phyloP scores from a whole-genome alignment of 306 rosid species.

The Quercus berberidifolia region DNA sequence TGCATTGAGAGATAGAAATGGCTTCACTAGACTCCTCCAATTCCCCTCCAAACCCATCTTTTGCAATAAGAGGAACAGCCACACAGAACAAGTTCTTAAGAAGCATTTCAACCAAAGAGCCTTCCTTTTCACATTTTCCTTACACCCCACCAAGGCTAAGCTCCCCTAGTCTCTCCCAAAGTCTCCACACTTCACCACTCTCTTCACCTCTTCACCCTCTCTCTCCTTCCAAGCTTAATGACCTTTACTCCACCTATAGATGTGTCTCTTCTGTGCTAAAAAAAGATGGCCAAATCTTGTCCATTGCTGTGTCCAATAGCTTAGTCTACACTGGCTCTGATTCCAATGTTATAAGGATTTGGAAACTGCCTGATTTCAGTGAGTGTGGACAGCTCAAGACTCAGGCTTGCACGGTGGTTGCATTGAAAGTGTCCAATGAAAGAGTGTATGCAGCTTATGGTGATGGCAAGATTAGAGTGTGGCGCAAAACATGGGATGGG shows the following conservation, averaged over 20 bases:
- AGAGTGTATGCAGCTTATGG: constrained; percentile 86
- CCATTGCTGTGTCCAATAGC: constrained; percentile 56
- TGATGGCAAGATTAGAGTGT: constrained; percentile 74
- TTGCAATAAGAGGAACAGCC: constrained; percentile 34
- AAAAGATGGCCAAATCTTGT: constrained; percentile 80
- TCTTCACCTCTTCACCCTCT: constrained; percentile 50
- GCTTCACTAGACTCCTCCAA: constrained; percentile 43
- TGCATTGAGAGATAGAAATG: constrained; percentile 15
- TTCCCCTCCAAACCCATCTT: constrained; percentile 56
- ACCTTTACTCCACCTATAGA: constrained; percentile 51
- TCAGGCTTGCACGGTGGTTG: constrained; percentile 66
- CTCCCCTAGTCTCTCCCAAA: constrained; percentile 49
- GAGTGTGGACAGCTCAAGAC: constrained; percentile 82
- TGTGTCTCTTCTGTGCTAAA: constrained; percentile 84
- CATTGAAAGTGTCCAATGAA: constrained; percentile 65
- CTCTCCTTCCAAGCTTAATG: constrained; percentile 31
- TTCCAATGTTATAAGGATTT: constrained; percentile 56
- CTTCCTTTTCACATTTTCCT: constrained; percentile 45
- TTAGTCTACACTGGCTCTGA: constrained; percentile 82
- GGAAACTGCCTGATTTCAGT: constrained; percentile 87
- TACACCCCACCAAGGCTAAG: constrained; percentile 56
- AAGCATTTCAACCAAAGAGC: constrained; percentile 70
- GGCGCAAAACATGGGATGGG: constrained; percentile 75
- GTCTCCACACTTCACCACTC: constrained; percentile 56
- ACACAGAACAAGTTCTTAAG: constrained; percentile 35